Base-by-base conservation (phyloP, 148 eudicot genomes). In the Chenopodium berlandieri region DNA sequence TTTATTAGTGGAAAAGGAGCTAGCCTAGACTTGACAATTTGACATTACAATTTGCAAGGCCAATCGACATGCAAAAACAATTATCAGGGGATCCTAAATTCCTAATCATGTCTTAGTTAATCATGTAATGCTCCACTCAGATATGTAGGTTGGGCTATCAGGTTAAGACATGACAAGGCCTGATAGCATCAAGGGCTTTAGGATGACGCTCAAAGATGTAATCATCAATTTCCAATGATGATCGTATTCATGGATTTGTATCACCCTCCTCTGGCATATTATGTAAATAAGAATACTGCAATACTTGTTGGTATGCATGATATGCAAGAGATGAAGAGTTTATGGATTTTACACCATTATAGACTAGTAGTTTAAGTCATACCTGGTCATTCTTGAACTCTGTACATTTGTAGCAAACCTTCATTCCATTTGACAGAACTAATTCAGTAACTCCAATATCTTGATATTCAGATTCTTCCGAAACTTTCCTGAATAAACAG, bases 361-460 rank as follows among this genome's bases (percentile, higher is more conserved):
- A 22, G 19, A 46, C 48, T 22, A 81, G 37, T 30, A 22, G 62
- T 25, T 54, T 22, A 44, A 79, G 34, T 20, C 23, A 83, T 85
- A 94, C 97, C 97, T 94, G 97, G 82, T 94, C 97, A 86, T 94
- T 88, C 82, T 87, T 82, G 83, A 92, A 94, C 84, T 92, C 91
- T 12, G 97, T 92, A 83, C 91, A 89, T 76, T 94, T 94, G 71
- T 92, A 94, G 87, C 97, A 94, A 76, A 94, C 94, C 54, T 90
- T 89, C 95, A 92, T 90, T 81, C 95, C 97, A 79, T 94, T 94
- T 81, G 95, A 94, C 25, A 92, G 78, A 82, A 86, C 72, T 72
- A 94, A 77, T 83, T 94, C 95, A 31, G 92, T 92, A 44, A 88
- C 93, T 73, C 91, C 94, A 81, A 94, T 85, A 77, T 87, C 89